Conservation (phyloP, 331 rosid species). For the Prunus yedoensis region DNA sequence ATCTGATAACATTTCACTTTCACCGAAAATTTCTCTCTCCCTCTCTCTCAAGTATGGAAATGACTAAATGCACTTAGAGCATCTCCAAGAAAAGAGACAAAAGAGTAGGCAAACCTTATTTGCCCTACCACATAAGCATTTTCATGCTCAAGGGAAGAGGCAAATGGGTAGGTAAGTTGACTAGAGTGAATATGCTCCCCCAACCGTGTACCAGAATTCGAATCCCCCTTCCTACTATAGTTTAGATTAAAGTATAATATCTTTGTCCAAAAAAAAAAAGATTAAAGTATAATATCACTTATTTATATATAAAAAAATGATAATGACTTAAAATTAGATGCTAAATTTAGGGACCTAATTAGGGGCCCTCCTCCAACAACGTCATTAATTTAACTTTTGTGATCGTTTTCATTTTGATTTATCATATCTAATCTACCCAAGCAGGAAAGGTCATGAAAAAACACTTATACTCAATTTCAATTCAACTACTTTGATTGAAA, state of each 20-base stretch:
- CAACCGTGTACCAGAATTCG: too few species aligned
- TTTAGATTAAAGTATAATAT: too few species aligned
- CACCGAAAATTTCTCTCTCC: not conserved
- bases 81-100: fast-evolving
- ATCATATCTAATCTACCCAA: not conserved
- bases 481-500: slow-evolving; percentile 5
- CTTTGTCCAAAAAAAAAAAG: too few species aligned
- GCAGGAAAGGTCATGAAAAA: not conserved
- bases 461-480: not conserved
- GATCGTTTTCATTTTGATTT: not conserved
- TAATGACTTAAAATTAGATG: not conserved
- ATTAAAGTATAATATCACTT: too few species aligned
- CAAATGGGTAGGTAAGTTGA: too few species aligned
- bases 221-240: too few species aligned
- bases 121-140: fast-evolving
- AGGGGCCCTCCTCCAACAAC: not conserved
- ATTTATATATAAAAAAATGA: too few species aligned
- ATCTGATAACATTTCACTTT: not conserved
- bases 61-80: not conserved
- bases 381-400: not conserved
- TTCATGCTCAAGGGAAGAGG: too few species aligned
- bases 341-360: not conserved
- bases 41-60: not conserved
- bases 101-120: too few species aligned
- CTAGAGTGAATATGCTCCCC: too few species aligned